Conservation (phyloP, 2,329 filamentous ascomycete species). For the Albophoma yamanashiensis region DNA sequence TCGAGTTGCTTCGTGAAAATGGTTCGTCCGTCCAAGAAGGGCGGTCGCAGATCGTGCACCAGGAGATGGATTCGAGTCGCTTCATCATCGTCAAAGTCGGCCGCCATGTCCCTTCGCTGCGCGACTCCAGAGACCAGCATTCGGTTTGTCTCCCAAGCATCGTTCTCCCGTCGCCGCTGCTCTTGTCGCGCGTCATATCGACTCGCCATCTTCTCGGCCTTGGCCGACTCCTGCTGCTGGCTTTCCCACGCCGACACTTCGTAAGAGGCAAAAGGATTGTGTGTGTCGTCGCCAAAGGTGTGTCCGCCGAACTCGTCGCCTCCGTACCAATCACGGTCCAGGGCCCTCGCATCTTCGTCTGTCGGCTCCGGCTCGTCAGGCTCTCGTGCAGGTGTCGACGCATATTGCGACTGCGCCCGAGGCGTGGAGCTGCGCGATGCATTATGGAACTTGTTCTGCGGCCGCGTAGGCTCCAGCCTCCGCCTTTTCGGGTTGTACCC, state of each 20-base stretch:
- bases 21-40: slow-evolving; percentile 87
- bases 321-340: slow-evolving; percentile 90
- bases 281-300: slow-evolving; percentile 81
- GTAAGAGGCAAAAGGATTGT: slow-evolving; percentile 79
- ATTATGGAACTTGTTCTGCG: slow-evolving; percentile 17
- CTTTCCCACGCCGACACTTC: slow-evolving; percentile 64
- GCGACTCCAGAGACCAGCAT: slow-evolving; percentile 96
- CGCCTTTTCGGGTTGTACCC: slow-evolving; percentile 29
- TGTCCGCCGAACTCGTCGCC: slow-evolving; percentile 75
- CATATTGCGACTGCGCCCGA: slow-evolving; percentile 26
- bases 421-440: slow-evolving; percentile 22
- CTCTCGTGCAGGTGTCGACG: slow-evolving; percentile 25
- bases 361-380: slow-evolving; percentile 47
- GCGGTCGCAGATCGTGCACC: slow-evolving; percentile 86
- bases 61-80: slow-evolving; percentile 80
- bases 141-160: slow-evolving; percentile 97
- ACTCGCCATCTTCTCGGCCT: slow-evolving; percentile 71
- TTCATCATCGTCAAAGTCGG: slow-evolving; percentile 87
- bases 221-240: slow-evolving; percentile 65
- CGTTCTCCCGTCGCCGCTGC: slow-evolving; percentile 87
- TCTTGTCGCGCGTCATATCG: slow-evolving; percentile 59
- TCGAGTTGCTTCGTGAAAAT: slow-evolving; percentile 97
- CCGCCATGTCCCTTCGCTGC: slow-evolving; percentile 70
- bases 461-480: slow-evolving; percentile 21
- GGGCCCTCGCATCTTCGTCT: slow-evolving; percentile 59